Evolutionary conservation across 805 yeast genomes (phyloP).

Genomic region (Blastobotrys attinorum): DNA sequence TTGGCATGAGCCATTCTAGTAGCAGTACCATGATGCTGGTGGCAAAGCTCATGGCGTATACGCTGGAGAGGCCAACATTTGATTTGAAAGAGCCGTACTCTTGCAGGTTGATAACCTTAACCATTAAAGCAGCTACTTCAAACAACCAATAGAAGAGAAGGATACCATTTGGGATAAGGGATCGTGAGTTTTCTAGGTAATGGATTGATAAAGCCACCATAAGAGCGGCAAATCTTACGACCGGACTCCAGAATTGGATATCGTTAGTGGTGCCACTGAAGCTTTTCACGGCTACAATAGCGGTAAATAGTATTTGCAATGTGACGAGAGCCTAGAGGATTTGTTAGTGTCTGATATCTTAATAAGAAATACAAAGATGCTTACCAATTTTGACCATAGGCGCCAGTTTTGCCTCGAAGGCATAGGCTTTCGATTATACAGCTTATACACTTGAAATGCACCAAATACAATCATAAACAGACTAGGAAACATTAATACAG

Average conservation of each 20-base stretch:
- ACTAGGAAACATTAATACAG: constrained; percentile 12
- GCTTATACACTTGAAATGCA: neutral
- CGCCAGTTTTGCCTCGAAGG: constrained; percentile 19
- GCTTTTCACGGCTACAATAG: constrained; percentile 9
- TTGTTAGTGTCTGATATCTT: neutral
- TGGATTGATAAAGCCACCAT: constrained; percentile 50
- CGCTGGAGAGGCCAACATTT: constrained; percentile 19
- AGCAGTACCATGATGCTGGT: constrained; percentile 36
- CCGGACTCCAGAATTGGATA: constrained; percentile 31
- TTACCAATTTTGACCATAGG: constrained; percentile 16
- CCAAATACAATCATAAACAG: constrained; percentile 8
- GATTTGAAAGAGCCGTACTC: constrained; percentile 12
- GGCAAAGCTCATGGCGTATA: constrained; percentile 31
- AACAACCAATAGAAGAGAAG: constrained; percentile 72
- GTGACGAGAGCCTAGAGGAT: constrained; percentile 10
- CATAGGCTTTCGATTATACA: constrained; percentile 10
- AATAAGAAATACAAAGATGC: neutral
- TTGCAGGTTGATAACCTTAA: constrained; percentile 20
- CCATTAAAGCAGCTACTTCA: constrained; percentile 41
- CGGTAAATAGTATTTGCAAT: constrained; percentile 15
- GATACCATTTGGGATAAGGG: constrained; percentile 56
- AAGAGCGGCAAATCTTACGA: constrained; percentile 36
- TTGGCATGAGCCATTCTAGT: constrained; percentile 37
- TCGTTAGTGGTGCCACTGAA: too few species aligned
- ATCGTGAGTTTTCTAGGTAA: constrained; percentile 63